These are phyloP conservation scores for Pseudocercospora cruenta DNA, from an alignment of 2,329 filamentous ascomycete species.

Conservation along the genomic window DNA sequence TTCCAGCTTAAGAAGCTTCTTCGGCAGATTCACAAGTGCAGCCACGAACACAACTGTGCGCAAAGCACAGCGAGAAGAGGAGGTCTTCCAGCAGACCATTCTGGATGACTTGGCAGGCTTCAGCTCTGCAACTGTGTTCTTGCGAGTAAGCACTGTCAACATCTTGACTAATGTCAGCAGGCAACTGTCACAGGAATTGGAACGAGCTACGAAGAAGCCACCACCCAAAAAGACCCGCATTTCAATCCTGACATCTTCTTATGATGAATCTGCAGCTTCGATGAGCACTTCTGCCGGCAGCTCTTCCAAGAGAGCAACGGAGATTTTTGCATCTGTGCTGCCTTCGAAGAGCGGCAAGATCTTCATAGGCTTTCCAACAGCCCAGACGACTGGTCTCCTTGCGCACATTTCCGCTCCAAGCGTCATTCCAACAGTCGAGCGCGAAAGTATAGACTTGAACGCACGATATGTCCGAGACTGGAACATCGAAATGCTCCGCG, in stretches of 20 bases:
- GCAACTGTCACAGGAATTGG: constrained; percentile 79
- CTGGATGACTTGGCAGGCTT: constrained; percentile 71
- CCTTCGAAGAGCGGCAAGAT: constrained; percentile 88
- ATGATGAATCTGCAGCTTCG: constrained; percentile 75
- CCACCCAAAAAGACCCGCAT: constrained; percentile 86
- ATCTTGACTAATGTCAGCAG: constrained; percentile 75
- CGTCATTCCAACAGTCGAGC: constrained; percentile 94
- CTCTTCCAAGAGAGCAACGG: constrained; percentile 61
- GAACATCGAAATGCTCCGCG: constrained; percentile 91
- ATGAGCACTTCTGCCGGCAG: constrained; percentile 56
- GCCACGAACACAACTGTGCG: constrained; percentile 53
- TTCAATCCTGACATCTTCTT: constrained; percentile 87
- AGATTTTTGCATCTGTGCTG: constrained; percentile 88
- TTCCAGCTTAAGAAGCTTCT: constrained; percentile 69
- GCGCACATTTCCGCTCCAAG: constrained; percentile 95
- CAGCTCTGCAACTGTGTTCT: constrained; percentile 79
- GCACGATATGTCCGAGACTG: constrained; percentile 91
- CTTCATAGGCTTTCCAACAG: constrained; percentile 97
- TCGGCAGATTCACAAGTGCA: constrained; percentile 63
- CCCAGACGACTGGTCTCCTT: constrained; percentile 91
- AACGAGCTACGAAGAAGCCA: constrained; percentile 95
- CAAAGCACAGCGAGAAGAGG: constrained; percentile 66
- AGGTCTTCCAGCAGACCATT: constrained; percentile 63
- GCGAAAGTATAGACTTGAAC: constrained; percentile 95
- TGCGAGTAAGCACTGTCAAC: constrained; percentile 82